A percentile compares a stretch with the other conserved stretches of the same genome.
Conservation (phyloP, 768 basidiomycete species). For the Lactarius trivialis region DNA sequence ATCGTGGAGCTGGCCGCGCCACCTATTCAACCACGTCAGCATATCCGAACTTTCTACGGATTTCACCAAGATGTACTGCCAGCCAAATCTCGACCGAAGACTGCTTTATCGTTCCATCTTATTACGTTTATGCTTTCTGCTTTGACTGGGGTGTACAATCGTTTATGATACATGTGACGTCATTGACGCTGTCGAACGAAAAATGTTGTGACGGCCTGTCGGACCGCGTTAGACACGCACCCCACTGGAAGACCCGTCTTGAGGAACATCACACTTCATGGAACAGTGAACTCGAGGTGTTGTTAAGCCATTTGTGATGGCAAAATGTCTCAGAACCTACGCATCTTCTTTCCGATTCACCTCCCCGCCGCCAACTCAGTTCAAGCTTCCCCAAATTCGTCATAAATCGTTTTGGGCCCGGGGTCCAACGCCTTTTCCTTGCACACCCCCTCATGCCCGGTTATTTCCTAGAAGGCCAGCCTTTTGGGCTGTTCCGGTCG, state of each 20-base stretch:
- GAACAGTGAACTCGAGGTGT: neutral
- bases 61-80: neutral
- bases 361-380: neutral
- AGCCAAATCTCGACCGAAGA: neutral
- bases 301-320: slow-evolving; percentile 20
- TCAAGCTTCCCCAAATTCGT: slow-evolving; percentile 18
- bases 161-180: neutral
- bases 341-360: slow-evolving; percentile 20
- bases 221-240: neutral
- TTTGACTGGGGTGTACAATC: neutral
- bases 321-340: slow-evolving; percentile 26
- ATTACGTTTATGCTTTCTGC: slow-evolving; percentile 5
- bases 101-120: neutral
- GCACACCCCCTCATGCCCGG: slow-evolving; percentile 29
- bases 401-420: slow-evolving; percentile 28
- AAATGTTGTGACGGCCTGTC: neutral
- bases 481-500: slow-evolving; percentile 52
- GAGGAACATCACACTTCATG: neutral
- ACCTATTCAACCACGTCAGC: slow-evolving; percentile 10
- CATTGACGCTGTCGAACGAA: neutral
- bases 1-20: neutral
- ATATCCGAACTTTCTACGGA: slow-evolving; percentile 12
- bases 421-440: slow-evolving; percentile 31
- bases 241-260: neutral
- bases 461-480: slow-evolving; percentile 26